Evolutionary conservation across 805 yeast species (phyloP).

Genomic region (Wickerhamiella kurtzmanii): DNA sequence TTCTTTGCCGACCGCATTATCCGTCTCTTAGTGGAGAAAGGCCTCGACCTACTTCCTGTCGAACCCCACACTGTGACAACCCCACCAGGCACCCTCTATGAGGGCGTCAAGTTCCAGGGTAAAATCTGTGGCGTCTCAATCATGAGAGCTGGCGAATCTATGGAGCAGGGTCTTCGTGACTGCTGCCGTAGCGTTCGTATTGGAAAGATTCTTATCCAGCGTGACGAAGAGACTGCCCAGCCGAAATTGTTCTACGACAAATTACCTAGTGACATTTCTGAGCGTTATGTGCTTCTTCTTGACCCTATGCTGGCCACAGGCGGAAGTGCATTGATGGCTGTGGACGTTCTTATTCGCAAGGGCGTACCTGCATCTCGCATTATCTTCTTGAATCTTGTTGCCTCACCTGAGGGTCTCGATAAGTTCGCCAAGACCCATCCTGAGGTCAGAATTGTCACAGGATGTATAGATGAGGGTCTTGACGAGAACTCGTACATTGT

Average conservation of each 20-base stretch:
- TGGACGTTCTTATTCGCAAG: slow-evolving; percentile 70
- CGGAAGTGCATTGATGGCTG: slow-evolving; percentile 95
- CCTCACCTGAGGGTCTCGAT: slow-evolving; percentile 87
- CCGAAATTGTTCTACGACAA: slow-evolving; percentile 90
- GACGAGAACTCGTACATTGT: slow-evolving; percentile 74
- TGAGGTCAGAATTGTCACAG: slow-evolving; percentile 76
- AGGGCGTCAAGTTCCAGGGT: slow-evolving; percentile 74
- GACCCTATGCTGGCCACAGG: slow-evolving; percentile 99
- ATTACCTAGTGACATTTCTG: slow-evolving; percentile 81
- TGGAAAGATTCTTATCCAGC: slow-evolving; percentile 91
- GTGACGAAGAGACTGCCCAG: slow-evolving; percentile 94
- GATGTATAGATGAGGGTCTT: slow-evolving; percentile 77
- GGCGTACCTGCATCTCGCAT: slow-evolving; percentile 86
- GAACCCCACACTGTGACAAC: slow-evolving; percentile 52
- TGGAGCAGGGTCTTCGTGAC: slow-evolving; percentile 97
- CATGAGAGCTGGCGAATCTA: slow-evolving; percentile 96
- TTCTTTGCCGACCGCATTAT: slow-evolving; percentile 93
- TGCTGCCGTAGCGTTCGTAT: slow-evolving; percentile 93
- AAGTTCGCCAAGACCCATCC: slow-evolving; percentile 72
- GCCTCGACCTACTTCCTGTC: slow-evolving; percentile 89
- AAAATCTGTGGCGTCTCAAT: slow-evolving; percentile 97
- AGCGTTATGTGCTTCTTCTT: slow-evolving; percentile 75
- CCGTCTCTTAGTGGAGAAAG: slow-evolving; percentile 86
- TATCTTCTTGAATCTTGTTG: slow-evolving; percentile 77
- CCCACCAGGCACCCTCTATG: slow-evolving; percentile 56